Base-by-base conservation (phyloP, 257 asterid species). In the Solanum pinnatisectum region DNA sequence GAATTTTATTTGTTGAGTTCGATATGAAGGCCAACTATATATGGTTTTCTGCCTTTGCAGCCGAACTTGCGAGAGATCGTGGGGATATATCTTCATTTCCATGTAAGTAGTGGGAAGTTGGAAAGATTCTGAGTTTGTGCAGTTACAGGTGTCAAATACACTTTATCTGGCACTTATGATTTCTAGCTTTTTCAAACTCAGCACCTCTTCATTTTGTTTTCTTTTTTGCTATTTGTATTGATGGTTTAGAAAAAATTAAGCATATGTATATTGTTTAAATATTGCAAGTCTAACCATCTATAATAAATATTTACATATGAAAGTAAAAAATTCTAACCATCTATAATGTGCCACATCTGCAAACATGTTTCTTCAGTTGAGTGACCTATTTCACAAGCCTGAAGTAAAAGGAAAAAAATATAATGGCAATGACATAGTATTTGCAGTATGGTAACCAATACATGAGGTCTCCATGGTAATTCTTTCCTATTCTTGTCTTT, bases 11-110 rank as follows among this genome's bases (percentile, higher is more conserved):
- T 49, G 49, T 52, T 88, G 18, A 78, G 77, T 71, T 72, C 39
- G 18, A 84, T n/a, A 73, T 81, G 85, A 49, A 35, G 42, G 42
- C 70, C 40, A 49, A 81, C 85, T 44, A 84, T 42, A 36, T 65
- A 22, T 52, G 27, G 44, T 88, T 88, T 87, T 86, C 63, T 87
- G 76, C 67, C 88, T 88, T 86, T 91, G 91, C 95, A 97, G 99
- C 94, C 88, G 97, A 93, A 87, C 85, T 91, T 60, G 90, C 87
- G 59, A 92, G 92, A 93, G 96, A 95, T 85, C 93, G 91, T 60
- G 86, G 44, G 86, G 96, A 92, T 85, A 86, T 84, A 39, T 91
- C 95, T 52, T 90, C 85, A 65, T 88, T 93, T 92, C 95, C 97
- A 74, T 93, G 99, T 97, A 90, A 91, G 96, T 91, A 87, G 70